Evolutionary conservation across 1,139 yeast species (phyloP).

Genomic region (Eremothecium coryli): DNA sequence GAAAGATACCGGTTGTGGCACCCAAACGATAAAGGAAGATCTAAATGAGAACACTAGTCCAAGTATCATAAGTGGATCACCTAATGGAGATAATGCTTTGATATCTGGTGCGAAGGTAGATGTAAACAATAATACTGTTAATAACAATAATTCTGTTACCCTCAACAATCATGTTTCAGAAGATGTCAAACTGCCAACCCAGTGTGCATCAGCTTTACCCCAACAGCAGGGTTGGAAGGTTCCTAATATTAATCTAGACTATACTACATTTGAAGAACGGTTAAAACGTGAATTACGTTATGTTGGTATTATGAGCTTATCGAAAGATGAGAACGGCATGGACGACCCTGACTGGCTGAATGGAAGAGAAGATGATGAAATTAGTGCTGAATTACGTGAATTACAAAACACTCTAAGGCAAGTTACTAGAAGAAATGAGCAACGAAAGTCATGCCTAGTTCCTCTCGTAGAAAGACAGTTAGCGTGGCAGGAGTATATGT

Average conservation of each 20-base stretch:
- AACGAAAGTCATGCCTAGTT: constrained; percentile 53
- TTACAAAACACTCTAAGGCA: constrained; percentile 62
- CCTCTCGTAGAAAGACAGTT: constrained; percentile 82
- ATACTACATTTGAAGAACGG: constrained; percentile 75
- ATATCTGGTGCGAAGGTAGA: constrained; percentile 9
- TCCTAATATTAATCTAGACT: constrained; percentile 48
- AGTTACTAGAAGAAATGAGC: constrained; percentile 55
- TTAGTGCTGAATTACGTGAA: constrained; percentile 70
- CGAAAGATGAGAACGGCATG: constrained; percentile 29
- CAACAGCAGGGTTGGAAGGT: constrained; percentile 43
- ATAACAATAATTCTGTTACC: constrained; percentile 5
- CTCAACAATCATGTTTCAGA: constrained; percentile 11
- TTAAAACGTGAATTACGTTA: constrained; percentile 78
- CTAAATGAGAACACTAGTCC: constrained; percentile 24
- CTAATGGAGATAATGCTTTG: constrained; percentile 18
- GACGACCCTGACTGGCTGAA: constrained; percentile 54
- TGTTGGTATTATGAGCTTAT: constrained; percentile 75
- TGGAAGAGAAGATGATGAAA: constrained; percentile 88
- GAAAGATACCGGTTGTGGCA: constrained; percentile 18
- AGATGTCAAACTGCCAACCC: constrained; percentile 10
- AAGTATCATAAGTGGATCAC: constrained; percentile 17
- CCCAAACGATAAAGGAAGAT: constrained; percentile 11
- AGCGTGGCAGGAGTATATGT: constrained; percentile 90
- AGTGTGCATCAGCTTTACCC: constrained; percentile 33
- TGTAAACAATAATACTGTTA: constrained; percentile 4